Evolutionary conservation across 306 rosid genomes (phyloP).

Genomic region (Rubus parviflorus): DNA sequence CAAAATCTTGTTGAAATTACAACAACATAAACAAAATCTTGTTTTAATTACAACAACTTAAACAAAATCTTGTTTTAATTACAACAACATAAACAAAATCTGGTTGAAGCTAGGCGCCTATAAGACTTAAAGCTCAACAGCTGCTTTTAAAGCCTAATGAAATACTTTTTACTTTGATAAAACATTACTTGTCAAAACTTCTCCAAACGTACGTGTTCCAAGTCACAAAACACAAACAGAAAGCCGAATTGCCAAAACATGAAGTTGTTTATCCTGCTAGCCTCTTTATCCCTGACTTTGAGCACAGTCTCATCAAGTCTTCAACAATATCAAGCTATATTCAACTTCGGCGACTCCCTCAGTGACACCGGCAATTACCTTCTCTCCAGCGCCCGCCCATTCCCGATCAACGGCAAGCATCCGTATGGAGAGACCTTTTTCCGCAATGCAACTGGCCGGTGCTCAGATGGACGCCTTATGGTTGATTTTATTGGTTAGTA

Average conservation of each 20-base stretch:
- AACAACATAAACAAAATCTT: too few relatives aligned
- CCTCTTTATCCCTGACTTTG: neutral
- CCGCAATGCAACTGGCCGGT: constrained; percentile 53
- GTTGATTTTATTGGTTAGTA: constrained; percentile 62
- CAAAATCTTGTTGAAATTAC: too few relatives aligned
- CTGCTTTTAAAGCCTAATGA: too few relatives aligned
- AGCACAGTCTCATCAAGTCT: constrained; percentile 24
- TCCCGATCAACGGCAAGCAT: constrained; percentile 41
- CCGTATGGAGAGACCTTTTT: constrained; percentile 79
- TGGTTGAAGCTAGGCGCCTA: too few relatives aligned
- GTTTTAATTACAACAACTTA: too few relatives aligned
- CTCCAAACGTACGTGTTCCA: too few relatives aligned
- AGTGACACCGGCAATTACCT: constrained; percentile 39
- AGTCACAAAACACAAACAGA: too few relatives aligned
- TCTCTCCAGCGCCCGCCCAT: constrained; percentile 41
- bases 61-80: too few relatives aligned
- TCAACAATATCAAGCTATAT: constrained; percentile 47
- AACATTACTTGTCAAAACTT: too few relatives aligned
- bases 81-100: too few relatives aligned
- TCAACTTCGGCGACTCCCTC: constrained; percentile 73
- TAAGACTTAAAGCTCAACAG: too few relatives aligned
- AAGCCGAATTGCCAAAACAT: neutral
- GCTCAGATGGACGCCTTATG: constrained; percentile 14
- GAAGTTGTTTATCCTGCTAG: neutral
- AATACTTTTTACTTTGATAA: too few relatives aligned